phyloP scores from a whole-genome alignment of 2,329 filamentous ascomycete species.

The Talaromyces albobiverticillius region DNA sequence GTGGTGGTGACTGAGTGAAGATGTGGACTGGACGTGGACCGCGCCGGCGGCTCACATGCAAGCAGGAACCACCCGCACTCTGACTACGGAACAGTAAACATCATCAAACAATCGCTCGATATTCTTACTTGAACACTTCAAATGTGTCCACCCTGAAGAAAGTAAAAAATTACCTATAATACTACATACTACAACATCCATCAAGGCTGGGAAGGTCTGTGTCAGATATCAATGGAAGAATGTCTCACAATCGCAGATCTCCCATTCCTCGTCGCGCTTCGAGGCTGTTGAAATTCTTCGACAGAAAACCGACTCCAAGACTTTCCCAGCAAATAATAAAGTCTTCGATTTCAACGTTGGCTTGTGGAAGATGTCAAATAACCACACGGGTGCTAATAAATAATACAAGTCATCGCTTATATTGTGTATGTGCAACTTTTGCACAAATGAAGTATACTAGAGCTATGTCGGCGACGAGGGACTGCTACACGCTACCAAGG shows the following conservation, averaged over 20 bases:
- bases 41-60: too few species aligned
- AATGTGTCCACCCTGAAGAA: too few species aligned
- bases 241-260: conserved; percentile 33
- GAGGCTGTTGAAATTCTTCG: conserved; percentile 35
- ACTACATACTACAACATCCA: too few species aligned
- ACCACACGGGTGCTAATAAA: conserved; percentile 45
- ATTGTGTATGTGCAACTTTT: conserved; percentile 48
- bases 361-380: conserved; percentile 49
- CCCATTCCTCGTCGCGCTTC: conserved; percentile 33
- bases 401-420: conserved; percentile 51
- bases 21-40: too few species aligned
- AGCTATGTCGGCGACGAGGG: conserved; percentile 46
- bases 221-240: conserved; percentile 21
- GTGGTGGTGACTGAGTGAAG: too few species aligned
- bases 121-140: too few species aligned
- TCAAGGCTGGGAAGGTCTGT: too few species aligned
- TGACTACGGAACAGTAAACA: too few species aligned
- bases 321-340: conserved; percentile 52
- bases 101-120: too few species aligned
- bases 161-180: too few species aligned
- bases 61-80: too few species aligned
- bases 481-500: conserved; percentile 44
- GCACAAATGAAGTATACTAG: conserved; percentile 53
- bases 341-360: conserved; percentile 48
- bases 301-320: conserved; percentile 41